phyloP scores from a whole-genome alignment of 306 rosid species.

The Abrus pulchellus region DNA sequence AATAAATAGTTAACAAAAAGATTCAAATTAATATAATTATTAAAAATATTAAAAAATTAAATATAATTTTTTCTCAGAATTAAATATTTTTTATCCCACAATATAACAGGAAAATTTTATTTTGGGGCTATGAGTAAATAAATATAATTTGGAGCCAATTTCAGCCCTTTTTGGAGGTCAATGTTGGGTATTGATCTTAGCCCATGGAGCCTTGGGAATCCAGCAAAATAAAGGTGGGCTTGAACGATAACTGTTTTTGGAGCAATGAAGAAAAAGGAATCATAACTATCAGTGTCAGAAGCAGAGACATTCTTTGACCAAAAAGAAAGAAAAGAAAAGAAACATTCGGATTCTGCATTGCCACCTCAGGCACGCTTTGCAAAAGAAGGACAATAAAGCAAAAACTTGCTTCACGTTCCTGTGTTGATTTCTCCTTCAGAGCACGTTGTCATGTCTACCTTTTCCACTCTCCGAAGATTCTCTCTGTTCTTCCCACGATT shows the following conservation, averaged over 20 bases:
- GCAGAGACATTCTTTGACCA: background rate
- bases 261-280: background rate
- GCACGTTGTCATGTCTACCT: conserved; percentile 46
- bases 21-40: background rate
- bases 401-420: conserved; percentile 6
- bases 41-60: background rate
- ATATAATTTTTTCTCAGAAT: background rate
- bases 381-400: conserved; percentile 22
- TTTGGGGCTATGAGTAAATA: background rate
- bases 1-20: background rate
- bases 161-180: background rate
- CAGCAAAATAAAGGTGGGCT: background rate
- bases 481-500: conserved; percentile 47
- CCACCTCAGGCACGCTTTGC: background rate
- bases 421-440: background rate
- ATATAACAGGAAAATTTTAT: background rate
- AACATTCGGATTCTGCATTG: conserved; percentile 29
- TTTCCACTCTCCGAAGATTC: conserved; percentile 56
- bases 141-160: background rate
- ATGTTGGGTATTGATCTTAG: background rate
- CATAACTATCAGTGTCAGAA: background rate
- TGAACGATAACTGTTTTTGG: background rate
- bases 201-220: background rate
- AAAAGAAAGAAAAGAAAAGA: background rate
- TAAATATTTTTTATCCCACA: background rate